Base-by-base conservation (phyloP, 192 early-diverging fungal genomes). In the Gigaspora rosea region DNA sequence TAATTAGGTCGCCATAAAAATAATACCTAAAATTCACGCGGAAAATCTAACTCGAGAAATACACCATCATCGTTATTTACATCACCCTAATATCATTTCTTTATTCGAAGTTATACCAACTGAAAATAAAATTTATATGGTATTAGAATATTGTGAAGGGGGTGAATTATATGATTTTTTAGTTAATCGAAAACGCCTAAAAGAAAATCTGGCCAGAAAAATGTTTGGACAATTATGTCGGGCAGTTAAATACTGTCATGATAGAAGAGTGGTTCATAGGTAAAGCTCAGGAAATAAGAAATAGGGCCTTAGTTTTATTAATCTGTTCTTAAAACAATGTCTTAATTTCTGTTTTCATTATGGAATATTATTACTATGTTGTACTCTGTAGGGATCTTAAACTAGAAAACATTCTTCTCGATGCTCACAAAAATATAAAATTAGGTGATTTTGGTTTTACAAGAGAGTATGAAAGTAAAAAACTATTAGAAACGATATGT, bases 11-110 rank as follows among this genome's bases (percentile, higher is more conserved):
- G 90, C 90, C 10, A 80, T 91, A 65, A 91, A 91, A 75, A 88
- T 84, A 33, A 88, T 91, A 74, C 80, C 78, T 75, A 90, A 90
- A 61, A 76, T 84, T 32, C 89, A 91, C 73, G 87, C 82, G 3
- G 80, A 88, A 48, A 79, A 86, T 57, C 82, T 90, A 54, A 88
- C 89, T 49, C 81, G 89, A 15, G 90, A 91, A 80, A 90, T 94
- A 65, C 83, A 86, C 69, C 87, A 85, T 74, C 85, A 86, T 76
- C 83, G 93, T 7, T 90, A 92, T 63, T 80, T 95, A 54, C 84
- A 87, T 51, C 94, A 95, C 71, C 90, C 93, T 9, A 93, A 94
- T 82, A 93, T 95, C 52, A 86, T 90, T 10, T 88, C 88, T 22
- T 85, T 95, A 9, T 91, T 92, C 76, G 94, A 95, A 78, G 90